A percentile compares a stretch with the other conserved stretches of the same genome.
Evolutionary conservation across 352 stramenopile species (phyloP).

Genomic region (Phytophthora colocasiae): DNA sequence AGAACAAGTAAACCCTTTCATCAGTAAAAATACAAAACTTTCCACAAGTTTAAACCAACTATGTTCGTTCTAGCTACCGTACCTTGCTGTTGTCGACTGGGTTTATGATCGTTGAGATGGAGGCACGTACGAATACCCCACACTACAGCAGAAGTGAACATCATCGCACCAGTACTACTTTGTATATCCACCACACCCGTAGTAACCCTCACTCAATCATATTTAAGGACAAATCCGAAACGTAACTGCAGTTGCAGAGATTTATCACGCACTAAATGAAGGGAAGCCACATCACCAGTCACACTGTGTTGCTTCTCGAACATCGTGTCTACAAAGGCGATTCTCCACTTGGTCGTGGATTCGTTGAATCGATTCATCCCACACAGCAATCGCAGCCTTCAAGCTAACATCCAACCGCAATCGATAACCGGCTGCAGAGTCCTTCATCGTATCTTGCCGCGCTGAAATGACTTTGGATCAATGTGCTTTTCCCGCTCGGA

Average conservation of each 20-base stretch:
- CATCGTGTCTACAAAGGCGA: background rate
- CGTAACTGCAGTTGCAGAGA: background rate
- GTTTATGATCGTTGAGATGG: no score
- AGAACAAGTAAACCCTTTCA: background rate
- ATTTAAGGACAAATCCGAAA: no score
- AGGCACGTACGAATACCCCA: no score
- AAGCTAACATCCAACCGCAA: constrained; percentile 5
- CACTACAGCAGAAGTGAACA: no score
- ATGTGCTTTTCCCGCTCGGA: background rate
- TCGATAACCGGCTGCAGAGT: background rate
- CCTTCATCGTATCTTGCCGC: constrained; percentile 9
- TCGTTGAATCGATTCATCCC: constrained; percentile 11
- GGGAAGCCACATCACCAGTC: no score
- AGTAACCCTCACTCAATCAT: no score
- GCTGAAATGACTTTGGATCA: constrained; percentile 11
- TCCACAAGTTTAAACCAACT: no score
- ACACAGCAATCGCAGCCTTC: constrained; percentile 6
- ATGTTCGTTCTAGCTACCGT: no score
- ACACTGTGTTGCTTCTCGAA: background rate
- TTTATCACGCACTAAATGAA: background rate
- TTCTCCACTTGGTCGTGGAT: constrained; percentile 8
- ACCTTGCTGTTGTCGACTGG: no score
- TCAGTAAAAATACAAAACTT: background rate
- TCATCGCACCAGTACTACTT: no score
- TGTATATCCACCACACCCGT: no score